Conservation (phyloP, 2,329 filamentous ascomycete species). For the Chaetomium sp. region DNA sequence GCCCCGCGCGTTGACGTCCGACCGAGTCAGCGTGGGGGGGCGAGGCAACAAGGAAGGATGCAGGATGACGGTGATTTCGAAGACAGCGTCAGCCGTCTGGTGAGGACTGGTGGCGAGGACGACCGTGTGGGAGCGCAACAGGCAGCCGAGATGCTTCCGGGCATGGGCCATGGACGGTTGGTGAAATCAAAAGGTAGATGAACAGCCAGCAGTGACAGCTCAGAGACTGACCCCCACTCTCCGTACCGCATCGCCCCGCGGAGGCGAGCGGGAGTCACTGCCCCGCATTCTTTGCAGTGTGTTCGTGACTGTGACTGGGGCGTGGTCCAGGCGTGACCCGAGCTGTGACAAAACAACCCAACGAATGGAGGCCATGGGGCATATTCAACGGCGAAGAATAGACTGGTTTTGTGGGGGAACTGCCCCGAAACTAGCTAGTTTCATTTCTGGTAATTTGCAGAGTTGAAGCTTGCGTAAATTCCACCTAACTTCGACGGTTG, state of each 20-base stretch:
- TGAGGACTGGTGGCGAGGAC: not conserved
- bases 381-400: not conserved
- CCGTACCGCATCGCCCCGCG: conserved; percentile 13
- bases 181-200: conserved; percentile 11
- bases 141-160: conserved; percentile 8
- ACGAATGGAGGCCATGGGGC: not conserved
- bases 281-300: conserved; percentile 16
- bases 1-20: conserved; percentile 9
- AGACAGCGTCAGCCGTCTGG: too few species aligned
- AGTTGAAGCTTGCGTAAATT: not conserved
- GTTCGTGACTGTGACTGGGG: not conserved
- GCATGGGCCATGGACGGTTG: conserved; percentile 2
- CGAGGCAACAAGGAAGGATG: not conserved
- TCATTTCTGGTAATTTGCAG: not conserved
- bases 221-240: conserved; percentile 19
- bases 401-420: not conserved
- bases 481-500: not conserved
- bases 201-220: too few species aligned
- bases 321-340: not conserved
- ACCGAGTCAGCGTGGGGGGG: conserved; percentile 8
- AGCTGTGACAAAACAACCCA: not conserved
- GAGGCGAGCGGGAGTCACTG: not conserved
- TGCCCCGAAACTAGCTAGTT: not conserved
- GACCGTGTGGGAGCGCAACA: not conserved
- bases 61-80: conserved; percentile 3